Conservation (phyloP, 108 stramenopile genomes). For the Pseudonitzschia pungens region DNA sequence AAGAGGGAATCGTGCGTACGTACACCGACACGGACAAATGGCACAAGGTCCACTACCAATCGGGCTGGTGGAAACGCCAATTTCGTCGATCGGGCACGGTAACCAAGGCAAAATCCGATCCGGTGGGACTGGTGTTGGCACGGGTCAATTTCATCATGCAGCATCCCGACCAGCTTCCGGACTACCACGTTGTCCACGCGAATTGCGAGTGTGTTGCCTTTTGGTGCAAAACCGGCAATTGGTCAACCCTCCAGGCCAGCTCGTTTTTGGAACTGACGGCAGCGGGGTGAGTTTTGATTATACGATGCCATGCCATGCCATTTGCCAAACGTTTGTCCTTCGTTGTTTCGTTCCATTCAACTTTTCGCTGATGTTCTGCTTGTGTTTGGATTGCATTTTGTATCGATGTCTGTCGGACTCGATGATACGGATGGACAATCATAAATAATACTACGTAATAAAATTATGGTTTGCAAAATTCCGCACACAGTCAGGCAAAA, state of each 20-base stretch:
- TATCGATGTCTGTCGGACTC: too few species aligned
- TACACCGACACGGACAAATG: slow-evolving; percentile 41
- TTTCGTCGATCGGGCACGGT: slow-evolving; percentile 33
- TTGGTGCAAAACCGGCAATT: slow-evolving; percentile 68
- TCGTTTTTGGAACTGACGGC: slow-evolving; percentile 51
- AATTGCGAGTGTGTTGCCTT: slow-evolving; percentile 87
- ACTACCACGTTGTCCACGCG: slow-evolving; percentile 68
- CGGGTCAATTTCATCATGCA: slow-evolving; percentile 46
- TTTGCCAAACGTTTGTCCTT: not conserved
- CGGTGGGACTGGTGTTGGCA: slow-evolving; percentile 37
- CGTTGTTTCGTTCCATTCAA: not conserved
- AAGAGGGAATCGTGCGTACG: slow-evolving; percentile 32
- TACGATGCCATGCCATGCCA: not conserved
- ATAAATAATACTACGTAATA: too few species aligned
- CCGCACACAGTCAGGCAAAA: slow-evolving; percentile 49
- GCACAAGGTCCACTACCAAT: slow-evolving; percentile 45
- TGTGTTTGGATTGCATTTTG: not conserved
- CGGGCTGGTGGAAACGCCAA: slow-evolving; percentile 36
- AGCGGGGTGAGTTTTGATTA: slow-evolving; percentile 39
- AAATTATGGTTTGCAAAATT: not conserved
- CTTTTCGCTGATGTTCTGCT: not conserved
- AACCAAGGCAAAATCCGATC: slow-evolving; percentile 28
- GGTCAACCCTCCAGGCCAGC: slow-evolving; percentile 61
- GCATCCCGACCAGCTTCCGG: slow-evolving; percentile 45
- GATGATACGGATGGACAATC: not conserved